Conservation (phyloP, 1,284 basidiomycete genomes). For the Ganoderma boninense region DNA sequence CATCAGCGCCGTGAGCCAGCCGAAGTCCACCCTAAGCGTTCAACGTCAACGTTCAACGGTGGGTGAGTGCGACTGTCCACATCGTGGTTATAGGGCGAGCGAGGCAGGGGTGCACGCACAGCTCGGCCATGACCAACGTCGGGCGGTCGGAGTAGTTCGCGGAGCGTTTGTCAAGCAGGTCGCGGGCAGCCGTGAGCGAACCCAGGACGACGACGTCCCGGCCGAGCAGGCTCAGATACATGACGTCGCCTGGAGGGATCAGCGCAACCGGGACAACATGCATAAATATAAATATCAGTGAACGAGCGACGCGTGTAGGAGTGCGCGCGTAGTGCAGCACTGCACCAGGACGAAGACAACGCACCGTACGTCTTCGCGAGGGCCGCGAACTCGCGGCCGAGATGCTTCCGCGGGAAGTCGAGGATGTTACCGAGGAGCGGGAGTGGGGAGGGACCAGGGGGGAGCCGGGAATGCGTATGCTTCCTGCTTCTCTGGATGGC, state of each 20-base stretch:
- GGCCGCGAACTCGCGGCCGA: conserved; percentile 10
- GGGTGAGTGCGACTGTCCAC: too few species aligned
- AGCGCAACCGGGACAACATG: too few species aligned
- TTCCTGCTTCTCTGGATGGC: neutral
- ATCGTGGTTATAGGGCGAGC: neutral
- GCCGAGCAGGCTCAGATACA: conserved; percentile 64
- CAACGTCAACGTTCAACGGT: too few species aligned
- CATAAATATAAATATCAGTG: too few species aligned
- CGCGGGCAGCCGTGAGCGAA: conserved; percentile 57
- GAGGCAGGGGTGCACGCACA: conserved; percentile 8
- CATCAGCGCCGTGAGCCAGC: conserved; percentile 11
- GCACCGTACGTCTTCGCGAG: neutral
- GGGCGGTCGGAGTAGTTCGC: conserved; percentile 75
- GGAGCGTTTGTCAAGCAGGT: conserved; percentile 73
- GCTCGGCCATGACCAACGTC: conserved; percentile 25
- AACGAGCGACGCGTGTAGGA: too few species aligned
- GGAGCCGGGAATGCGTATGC: neutral
- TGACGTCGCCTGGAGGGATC: conserved; percentile 58
- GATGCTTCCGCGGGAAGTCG: conserved; percentile 9
- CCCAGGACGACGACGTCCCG: conserved; percentile 69
- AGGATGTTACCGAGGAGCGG: conserved; percentile 12
- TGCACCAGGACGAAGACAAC: too few species aligned
- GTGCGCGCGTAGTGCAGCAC: too few species aligned
- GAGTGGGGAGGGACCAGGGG: conserved; percentile 9
- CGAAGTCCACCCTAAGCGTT: too few species aligned